Evolutionary conservation across 768 basidiomycete species (phyloP).

Genomic region (Termitomyces sp.): DNA sequence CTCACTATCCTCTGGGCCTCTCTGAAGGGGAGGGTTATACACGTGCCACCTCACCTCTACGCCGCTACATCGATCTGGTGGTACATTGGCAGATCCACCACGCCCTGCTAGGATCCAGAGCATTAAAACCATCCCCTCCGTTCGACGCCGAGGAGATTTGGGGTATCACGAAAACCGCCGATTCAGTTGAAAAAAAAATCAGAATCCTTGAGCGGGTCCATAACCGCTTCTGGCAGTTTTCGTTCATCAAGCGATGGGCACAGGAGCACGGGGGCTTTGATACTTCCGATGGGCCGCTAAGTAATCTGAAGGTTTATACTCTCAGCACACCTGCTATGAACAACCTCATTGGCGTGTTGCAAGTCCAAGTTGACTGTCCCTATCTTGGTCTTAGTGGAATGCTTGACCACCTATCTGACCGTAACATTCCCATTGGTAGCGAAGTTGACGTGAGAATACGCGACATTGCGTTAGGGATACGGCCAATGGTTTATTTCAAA

Average conservation of each 20-base stretch:
- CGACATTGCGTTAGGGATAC: background rate
- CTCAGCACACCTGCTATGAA: slow-evolving; percentile 3
- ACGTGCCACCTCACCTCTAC: slow-evolving; percentile 80
- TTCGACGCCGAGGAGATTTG: slow-evolving; percentile 45
- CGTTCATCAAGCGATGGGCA: slow-evolving; percentile 34
- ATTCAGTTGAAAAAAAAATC: slow-evolving; percentile 27
- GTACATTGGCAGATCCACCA: slow-evolving; percentile 94
- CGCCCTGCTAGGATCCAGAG: slow-evolving; percentile 43
- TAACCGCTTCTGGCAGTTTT: slow-evolving; percentile 26
- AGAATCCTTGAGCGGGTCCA: slow-evolving; percentile 27
- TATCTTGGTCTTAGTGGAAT: background rate
- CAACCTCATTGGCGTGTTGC: background rate
- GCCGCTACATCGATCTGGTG: slow-evolving; percentile 78
- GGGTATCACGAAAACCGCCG: slow-evolving; percentile 32
- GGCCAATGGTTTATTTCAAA: background rate
- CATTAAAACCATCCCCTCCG: slow-evolving; percentile 23
- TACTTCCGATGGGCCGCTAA: background rate
- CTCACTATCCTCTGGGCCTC: slow-evolving; percentile 70
- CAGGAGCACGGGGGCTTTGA: slow-evolving; percentile 11
- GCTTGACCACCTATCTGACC: background rate
- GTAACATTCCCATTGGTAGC: background rate
- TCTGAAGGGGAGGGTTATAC: slow-evolving; percentile 73
- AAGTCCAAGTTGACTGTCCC: background rate
- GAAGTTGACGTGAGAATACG: background rate
- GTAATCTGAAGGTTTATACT: slow-evolving; percentile 8